phyloP scores from a whole-genome alignment of 352 stramenopile genomes.

The Phytopythium kandeliae region DNA sequence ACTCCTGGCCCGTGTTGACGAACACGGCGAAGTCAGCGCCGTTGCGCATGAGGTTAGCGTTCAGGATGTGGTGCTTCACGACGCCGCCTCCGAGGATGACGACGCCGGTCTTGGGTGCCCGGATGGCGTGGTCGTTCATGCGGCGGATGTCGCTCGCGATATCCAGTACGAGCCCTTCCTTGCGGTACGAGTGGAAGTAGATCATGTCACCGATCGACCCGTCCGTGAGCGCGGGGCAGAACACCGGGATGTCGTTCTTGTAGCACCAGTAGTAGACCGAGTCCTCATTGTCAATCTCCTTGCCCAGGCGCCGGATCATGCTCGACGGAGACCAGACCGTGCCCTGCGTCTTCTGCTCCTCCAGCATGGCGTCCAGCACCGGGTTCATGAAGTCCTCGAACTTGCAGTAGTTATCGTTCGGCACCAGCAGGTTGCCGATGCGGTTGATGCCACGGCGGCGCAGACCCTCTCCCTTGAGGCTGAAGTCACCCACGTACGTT shows the following conservation, averaged over 20 bases:
- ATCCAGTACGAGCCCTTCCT: constrained; percentile 96
- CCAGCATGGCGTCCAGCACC: constrained; percentile 97
- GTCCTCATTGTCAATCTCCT: constrained; percentile 97
- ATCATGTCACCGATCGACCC: constrained; percentile 99
- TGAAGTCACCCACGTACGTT: constrained; percentile 98
- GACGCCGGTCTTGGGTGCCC: constrained; percentile 93
- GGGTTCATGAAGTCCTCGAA: constrained; percentile 97
- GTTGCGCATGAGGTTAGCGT: constrained; percentile 99
- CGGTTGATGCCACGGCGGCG: constrained; percentile 97
- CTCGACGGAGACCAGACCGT: constrained; percentile 95
- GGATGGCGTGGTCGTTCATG: constrained; percentile 98
- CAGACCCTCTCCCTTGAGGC: constrained; percentile 90
- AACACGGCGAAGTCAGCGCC: constrained; percentile 99
- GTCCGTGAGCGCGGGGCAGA: constrained; percentile 99
- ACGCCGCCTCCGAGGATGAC: constrained; percentile 98
- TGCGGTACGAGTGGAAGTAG: constrained; percentile 99
- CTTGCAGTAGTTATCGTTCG: constrained; percentile 99
- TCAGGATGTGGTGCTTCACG: constrained; percentile 99
- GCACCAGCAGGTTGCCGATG: constrained; percentile 99
- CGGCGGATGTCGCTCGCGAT: constrained; percentile 96
- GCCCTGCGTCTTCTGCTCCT: constrained; percentile 94
- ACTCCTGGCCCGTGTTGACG: constrained; percentile 98
- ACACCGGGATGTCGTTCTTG: constrained; percentile 99
- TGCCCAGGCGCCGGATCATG: constrained; percentile 95
- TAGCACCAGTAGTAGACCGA: constrained; percentile 99